Base-by-base conservation (phyloP, 495 filamentous ascomycete species). In the Aspergillus ostianus region DNA sequence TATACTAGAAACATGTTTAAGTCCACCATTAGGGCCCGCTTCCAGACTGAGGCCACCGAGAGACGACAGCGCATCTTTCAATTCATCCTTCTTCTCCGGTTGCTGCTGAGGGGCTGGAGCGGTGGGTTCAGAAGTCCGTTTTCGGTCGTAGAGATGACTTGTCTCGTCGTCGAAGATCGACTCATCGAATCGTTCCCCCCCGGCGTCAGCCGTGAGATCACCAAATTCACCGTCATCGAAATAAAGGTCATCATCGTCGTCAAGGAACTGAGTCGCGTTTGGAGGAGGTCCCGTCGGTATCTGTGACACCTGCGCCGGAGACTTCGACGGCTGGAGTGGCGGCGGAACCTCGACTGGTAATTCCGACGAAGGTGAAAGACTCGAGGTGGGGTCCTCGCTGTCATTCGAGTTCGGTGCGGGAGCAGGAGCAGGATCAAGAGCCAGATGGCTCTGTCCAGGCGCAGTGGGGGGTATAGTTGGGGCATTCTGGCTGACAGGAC, bases 151-250 rank as follows among this genome's bases (percentile, higher is more conserved):
- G 13, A 84, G 65, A 58, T 81, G 75, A 56, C 79, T 80, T 17
- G 62, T 82, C 70, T 86, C 80, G 36, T 86, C 80, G 66, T 93
- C 90, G 64, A 93, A 92, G 29, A 92, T 82, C 23, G 88, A 90
- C 66, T 93, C 90, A 62, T 93, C 90, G 64, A 93, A 92, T 17
- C 77, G 72, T 7, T 75, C 75, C 29, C 80, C 82, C 45, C 84
- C 82, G 26, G 73, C 77, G 10, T 82, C 78, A 2, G 73, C 72
- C 26, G 55, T 67, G 15, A 80, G 61, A 21, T 82, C 77, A 67
- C 82, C 85, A 64, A 90, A 88, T 48, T 91, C 77, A 3, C 90
- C 91, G 63, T 92, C 89, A 57, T 93, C 87, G 60, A 90, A 94
- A 65, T 94, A 94, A 47, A 94, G 71, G 58, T 93, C 90, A 63